Evolutionary conservation across 495 filamentous ascomycete species (phyloP).

Genomic region (Neurospora sp.): DNA sequence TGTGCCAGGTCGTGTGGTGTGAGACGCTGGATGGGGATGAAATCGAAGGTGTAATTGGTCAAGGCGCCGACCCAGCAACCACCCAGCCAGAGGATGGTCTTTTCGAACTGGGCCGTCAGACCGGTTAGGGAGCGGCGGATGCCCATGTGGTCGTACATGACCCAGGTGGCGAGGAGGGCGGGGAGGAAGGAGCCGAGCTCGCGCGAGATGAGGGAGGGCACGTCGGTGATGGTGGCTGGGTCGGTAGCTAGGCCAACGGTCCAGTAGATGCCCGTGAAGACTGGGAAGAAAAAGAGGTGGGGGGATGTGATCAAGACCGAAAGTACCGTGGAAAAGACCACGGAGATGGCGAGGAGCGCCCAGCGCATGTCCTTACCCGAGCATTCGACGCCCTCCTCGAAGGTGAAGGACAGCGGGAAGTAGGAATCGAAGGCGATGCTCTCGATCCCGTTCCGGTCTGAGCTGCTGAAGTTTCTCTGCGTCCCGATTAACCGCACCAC

Average conservation of each 20-base stretch:
- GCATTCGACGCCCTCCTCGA: slow-evolving; percentile 43
- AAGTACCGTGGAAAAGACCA: slow-evolving; percentile 53
- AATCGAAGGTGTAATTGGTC: slow-evolving; percentile 75
- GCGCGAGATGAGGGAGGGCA: slow-evolving; percentile 48
- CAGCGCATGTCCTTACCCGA: slow-evolving; percentile 56
- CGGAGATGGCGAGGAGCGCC: slow-evolving; percentile 62
- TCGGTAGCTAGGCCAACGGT: slow-evolving; percentile 74
- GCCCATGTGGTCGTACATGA: slow-evolving; percentile 62
- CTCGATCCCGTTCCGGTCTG: slow-evolving; percentile 13
- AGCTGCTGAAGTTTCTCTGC: slow-evolving; percentile 5
- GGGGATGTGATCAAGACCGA: slow-evolving; percentile 62
- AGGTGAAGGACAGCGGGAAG: slow-evolving; percentile 56
- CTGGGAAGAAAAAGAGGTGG: slow-evolving; percentile 57
- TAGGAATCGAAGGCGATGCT: slow-evolving; percentile 32
- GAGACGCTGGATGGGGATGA: slow-evolving; percentile 72
- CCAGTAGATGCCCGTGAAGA: slow-evolving; percentile 63
- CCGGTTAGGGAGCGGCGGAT: slow-evolving; percentile 39
- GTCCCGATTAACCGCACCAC: slow-evolving; percentile 9
- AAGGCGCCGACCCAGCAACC: slow-evolving; percentile 69
- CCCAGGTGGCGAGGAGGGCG: slow-evolving; percentile 62
- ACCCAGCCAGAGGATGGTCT: slow-evolving; percentile 64
- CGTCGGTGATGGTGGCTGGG: slow-evolving; percentile 48
- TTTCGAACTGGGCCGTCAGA: slow-evolving; percentile 57
- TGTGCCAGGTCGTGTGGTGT: slow-evolving; percentile 64
- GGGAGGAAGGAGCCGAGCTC: slow-evolving; percentile 66